phyloP scores from a whole-genome alignment of 441 rosid species.

The Euphorbia schlechtendalii region DNA sequence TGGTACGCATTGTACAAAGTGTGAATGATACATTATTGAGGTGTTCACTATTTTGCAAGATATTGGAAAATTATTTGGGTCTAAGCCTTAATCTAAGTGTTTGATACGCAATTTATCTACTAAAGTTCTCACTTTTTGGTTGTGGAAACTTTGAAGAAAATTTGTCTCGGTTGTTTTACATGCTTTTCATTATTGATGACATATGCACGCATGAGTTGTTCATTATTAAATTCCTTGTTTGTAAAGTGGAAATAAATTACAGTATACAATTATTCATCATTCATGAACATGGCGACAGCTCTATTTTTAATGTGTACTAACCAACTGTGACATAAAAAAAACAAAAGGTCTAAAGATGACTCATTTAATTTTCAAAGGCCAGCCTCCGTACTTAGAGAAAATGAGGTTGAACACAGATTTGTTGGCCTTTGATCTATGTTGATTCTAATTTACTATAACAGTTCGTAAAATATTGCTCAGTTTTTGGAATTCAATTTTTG shows the following conservation, averaged over 20 bases:
- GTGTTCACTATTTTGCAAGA: neutral
- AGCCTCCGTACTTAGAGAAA: neutral
- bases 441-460: neutral
- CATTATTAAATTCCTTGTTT: neutral
- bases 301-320: neutral
- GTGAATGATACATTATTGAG: too few relatives aligned
- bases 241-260: neutral
- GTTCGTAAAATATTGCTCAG: neutral
- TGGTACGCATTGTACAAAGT: too few relatives aligned
- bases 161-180: constrained; percentile 1
- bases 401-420: neutral
- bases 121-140: constrained; percentile 7
- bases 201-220: constrained; percentile 11
- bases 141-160: constrained; percentile 4
- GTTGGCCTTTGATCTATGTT: neutral
- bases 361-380: constrained; percentile 2
- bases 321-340: constrained; percentile 3
- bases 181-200: constrained; percentile 5
- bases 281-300: neutral
- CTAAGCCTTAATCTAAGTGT: too few relatives aligned
- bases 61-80: neutral
- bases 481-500: neutral
- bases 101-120: constrained; percentile 12
- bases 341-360: neutral
- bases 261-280: constrained; percentile 5